A percentile compares a stretch with the other conserved stretches of the same genome.
Evolutionary conservation across 176 grass and related monocot species (phyloP).

Genomic region (Carex myosuroides): DNA sequence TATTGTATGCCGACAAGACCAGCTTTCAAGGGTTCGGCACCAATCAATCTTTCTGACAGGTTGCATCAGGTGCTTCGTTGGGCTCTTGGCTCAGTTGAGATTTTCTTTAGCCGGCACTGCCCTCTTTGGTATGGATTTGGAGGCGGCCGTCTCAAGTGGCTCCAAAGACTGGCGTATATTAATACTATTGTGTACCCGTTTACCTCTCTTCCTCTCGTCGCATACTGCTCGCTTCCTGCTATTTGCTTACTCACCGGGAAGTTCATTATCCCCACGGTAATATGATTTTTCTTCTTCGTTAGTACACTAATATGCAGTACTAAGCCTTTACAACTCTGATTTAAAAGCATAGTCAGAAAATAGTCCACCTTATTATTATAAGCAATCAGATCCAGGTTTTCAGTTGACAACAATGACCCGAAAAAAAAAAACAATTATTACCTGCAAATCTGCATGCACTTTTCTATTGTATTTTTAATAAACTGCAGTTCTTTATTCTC

Average conservation of each 20-base stretch:
- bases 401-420: neutral
- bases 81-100: conserved; percentile 92
- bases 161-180: conserved; percentile 91
- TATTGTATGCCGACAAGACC: conserved; percentile 90
- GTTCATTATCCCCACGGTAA: conserved; percentile 90
- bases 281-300: neutral
- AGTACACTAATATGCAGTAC: neutral
- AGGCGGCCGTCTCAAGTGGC: conserved; percentile 79
- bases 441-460: neutral
- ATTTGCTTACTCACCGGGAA: conserved; percentile 87
- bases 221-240: conserved; percentile 75
- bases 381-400: neutral
- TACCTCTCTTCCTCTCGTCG: conserved; percentile 79
- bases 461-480: conserved; percentile 7
- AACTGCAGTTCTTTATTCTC: neutral
- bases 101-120: conserved; percentile 85
- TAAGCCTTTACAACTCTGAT: neutral
- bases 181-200: conserved; percentile 96
- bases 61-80: conserved; percentile 95
- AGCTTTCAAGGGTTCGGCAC: conserved; percentile 92
- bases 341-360: neutral
- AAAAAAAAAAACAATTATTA: neutral
- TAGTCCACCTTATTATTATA: neutral
- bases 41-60: conserved; percentile 95
- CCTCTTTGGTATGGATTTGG: conserved; percentile 87